Evolutionary conservation across 768 basidiomycete species (phyloP), one percentile per base, ranked within the genome.

Genomic region (Termitomyces sp.): DNA sequence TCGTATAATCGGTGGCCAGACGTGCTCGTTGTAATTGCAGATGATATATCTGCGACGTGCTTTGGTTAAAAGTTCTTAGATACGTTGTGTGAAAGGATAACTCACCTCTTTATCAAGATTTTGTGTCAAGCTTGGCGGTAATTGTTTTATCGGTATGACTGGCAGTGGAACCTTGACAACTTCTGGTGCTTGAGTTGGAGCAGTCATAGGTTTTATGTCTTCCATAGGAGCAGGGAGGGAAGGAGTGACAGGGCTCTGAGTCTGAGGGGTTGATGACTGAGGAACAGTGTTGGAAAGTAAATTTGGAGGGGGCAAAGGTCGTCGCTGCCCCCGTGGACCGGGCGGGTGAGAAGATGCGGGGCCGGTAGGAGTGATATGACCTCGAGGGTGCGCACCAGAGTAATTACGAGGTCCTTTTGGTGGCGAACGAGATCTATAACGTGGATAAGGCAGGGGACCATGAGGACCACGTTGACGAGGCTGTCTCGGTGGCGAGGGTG

Each of bases 1-100:
- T 69, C 25, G 67, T 60, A 50, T 76, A 72, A 50, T 81, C 78
- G 16, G 67, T 56, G n/a, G 69, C 67, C 13, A 76, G 68, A 51
- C 68, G 68, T 7, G 68, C 63, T 5, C 77, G 75, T 52, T 77
- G 76, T 0, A 63, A 61, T 53, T 74, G 72, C 12, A 76, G 44
- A 15, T 70, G 71, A 46, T 64, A 54, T 38, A 75, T 66, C 72
- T 73, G 39, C 3, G 22, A 36, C 5, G 23, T 38, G 20, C 32
- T 57, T 54, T 40, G 29, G 40, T 52, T 41, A 46, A 38, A 25
- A 23, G n/a, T 16, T 49, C 25, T 5, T 43, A 23, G 32, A 27
- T 20, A 15, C 23, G 13, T 38, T 40, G 15, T 33, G 16, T 38
- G 23, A 7, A 16, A 45, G 12, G 9, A 23, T 20, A 20, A 41